These are phyloP conservation scores for Pythium periplocum DNA, from an alignment of 352 stramenopile genomes.

Conservation along the genomic window DNA sequence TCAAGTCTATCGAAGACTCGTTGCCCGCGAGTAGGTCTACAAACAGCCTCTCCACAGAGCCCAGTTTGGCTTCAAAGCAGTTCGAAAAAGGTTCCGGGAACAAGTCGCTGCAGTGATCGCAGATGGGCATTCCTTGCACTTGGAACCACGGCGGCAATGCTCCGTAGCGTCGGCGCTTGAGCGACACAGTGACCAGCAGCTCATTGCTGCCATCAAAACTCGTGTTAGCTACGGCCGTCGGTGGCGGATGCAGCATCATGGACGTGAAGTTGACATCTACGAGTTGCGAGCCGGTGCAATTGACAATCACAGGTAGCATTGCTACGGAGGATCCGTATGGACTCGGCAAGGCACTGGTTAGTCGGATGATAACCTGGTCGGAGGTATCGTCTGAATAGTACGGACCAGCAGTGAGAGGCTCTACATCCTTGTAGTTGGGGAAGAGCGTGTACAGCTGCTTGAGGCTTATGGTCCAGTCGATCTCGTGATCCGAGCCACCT, in stretches of 20 bases:
- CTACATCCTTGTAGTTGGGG: conserved; percentile 16
- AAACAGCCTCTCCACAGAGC: background rate
- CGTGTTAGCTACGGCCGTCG: conserved; percentile 6
- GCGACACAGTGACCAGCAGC: conserved; percentile 13
- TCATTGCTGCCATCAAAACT: conserved; percentile 18
- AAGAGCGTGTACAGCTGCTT: conserved; percentile 53
- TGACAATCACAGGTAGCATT: conserved; percentile 36
- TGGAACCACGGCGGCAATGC: conserved; percentile 25
- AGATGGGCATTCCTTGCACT: conserved; percentile 14
- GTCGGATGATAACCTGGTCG: conserved; percentile 41
- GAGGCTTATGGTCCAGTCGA: conserved; percentile 49
- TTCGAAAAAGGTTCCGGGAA: conserved; percentile 15
- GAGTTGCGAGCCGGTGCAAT: conserved; percentile 35
- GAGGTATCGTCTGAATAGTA: conserved; percentile 31
- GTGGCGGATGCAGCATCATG: conserved; percentile 17
- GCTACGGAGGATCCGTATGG: conserved; percentile 11
- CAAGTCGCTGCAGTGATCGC: background rate
- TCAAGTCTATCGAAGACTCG: background rate
- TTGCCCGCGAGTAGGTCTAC: conserved; percentile 18
- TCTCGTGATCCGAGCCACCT: conserved; percentile 17
- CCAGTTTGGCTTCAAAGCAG: conserved; percentile 20
- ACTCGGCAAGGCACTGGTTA: conserved; percentile 20
- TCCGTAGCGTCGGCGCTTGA: conserved; percentile 29
- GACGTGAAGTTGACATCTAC: conserved; percentile 35
- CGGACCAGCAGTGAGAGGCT: conserved; percentile 15